phyloP scores from a whole-genome alignment of 768 basidiomycete genomes.

The Tulasnella sp. region DNA sequence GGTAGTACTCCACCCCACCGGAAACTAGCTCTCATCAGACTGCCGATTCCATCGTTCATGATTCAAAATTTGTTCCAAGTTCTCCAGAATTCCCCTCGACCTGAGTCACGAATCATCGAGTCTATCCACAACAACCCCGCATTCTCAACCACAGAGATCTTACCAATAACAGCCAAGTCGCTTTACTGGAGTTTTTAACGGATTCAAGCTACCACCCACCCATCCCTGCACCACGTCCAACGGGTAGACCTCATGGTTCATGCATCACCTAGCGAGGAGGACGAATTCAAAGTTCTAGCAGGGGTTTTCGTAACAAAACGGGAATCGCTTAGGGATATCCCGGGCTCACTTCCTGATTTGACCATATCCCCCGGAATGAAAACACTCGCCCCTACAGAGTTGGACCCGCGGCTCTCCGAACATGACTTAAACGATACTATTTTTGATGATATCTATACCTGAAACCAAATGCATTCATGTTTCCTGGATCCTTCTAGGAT shows the following conservation, averaged over 20 bases:
- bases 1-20: background rate
- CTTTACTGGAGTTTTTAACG: background rate
- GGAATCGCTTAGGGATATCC: background rate
- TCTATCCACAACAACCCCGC: background rate
- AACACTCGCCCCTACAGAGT: background rate
- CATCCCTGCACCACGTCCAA: background rate
- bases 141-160: background rate
- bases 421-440: background rate
- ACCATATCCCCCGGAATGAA: background rate
- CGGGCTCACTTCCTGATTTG: background rate
- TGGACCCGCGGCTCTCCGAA: background rate
- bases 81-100: background rate
- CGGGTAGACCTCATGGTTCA: background rate
- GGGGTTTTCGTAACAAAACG: background rate
- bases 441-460: background rate
- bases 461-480: no score
- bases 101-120: background rate
- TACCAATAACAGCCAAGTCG: background rate
- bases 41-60: background rate
- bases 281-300: background rate
- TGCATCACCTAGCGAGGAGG: background rate
- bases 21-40: background rate
- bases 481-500: no score
- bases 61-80: background rate
- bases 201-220: background rate